These are phyloP conservation scores for Pseudocercospora pini-densiflorae DNA, from an alignment of 2,329 filamentous ascomycete species.

Conservation along the genomic window DNA sequence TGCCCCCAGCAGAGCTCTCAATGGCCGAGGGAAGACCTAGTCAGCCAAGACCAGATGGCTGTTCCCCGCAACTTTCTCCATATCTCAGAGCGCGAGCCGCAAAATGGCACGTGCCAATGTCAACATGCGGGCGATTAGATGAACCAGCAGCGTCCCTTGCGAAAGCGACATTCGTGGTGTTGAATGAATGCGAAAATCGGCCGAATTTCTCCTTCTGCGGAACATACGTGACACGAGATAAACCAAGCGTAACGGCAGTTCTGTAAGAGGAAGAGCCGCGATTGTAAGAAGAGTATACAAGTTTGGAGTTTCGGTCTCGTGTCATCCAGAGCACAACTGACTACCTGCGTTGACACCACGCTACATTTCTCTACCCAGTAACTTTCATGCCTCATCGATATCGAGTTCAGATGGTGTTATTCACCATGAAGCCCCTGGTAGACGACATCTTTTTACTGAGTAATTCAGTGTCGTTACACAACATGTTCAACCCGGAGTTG, in stretches of 20 bases:
- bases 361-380: neutral
- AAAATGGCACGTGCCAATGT: neutral
- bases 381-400: neutral
- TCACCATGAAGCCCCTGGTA: neutral
- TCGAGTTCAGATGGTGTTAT: neutral
- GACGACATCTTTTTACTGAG: neutral
- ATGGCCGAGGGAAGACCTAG: conserved; percentile 5
- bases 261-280: too few species aligned
- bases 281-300: too few species aligned
- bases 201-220: neutral
- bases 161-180: neutral
- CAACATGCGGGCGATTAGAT: neutral
- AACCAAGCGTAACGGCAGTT: too few species aligned
- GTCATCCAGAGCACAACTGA: neutral
- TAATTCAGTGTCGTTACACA: neutral
- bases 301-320: neutral
- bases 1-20: neutral
- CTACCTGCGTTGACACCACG: neutral
- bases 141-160: too few species aligned
- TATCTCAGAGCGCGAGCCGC: neutral
- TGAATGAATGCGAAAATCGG: neutral
- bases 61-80: conserved; percentile 6
- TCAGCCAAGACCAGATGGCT: neutral
- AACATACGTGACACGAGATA: too few species aligned
- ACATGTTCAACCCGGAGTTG: neutral